Base-by-base conservation (phyloP, 2,329 filamentous ascomycete genomes). In the Rugonectria rugulosa region DNA sequence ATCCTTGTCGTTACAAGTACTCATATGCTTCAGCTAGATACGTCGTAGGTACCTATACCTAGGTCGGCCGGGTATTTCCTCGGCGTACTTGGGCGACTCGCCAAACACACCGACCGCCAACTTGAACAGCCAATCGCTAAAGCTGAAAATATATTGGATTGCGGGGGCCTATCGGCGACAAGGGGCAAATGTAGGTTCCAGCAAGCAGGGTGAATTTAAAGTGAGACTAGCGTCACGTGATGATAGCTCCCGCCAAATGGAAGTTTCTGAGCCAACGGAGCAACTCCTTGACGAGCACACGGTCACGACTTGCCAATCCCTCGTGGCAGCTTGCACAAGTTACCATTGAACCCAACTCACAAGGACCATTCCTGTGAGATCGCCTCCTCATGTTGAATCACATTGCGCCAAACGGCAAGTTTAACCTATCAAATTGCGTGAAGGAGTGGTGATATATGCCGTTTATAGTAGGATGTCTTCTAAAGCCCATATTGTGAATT, bases 241-340 rank as follows among this genome's bases (percentile, higher is more conserved):
- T 21, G 4, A 15, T 10, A n/a, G 6, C 9, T 24, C 34, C 31
- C 38, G 21, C 29, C 24, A 19, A 47, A 14, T 40, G 37, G 19
- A 40, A 40, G 51, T 54, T 40, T 48, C 44, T 48, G 38, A 49
- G 51, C 44, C 44, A 54, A 54, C 51, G 32, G 23, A 31, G 46
- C 32, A 17, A 21, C 44, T 55, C 52, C 44, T 44, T 31, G 36
- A 48, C 41, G 37, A 43, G 37, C 32, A 41, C 37, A 50, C 26
- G 43, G 43, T 26, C 42, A 42, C 52, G 42, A 44, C 26, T 29
- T 31, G 44, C 51, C 26, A 24, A 26, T 40, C 46, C 26, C 41
- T 23, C 46, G 41, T 42, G 19, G 14, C 21, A 32, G 8, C 8
- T 38, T 45, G 26, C 29, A 23, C 47, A 32, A 31, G 24, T 50